Evolutionary conservation across 257 asterid species (phyloP).

Genomic region (Gardenia jasminoides): DNA sequence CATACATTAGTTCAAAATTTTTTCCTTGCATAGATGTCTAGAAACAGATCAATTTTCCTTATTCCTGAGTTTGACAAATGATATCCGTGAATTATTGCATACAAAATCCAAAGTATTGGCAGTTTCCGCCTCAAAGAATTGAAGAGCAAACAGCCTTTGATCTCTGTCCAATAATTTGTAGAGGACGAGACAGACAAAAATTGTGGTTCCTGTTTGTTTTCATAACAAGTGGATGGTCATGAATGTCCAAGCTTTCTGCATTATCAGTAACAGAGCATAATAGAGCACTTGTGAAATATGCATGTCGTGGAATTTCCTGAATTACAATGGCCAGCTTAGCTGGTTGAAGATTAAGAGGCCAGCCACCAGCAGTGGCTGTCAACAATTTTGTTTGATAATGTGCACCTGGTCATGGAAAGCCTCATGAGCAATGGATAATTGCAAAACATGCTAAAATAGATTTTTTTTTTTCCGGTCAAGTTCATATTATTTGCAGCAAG

Average conservation of each 20-base stretch:
- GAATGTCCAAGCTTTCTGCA: not conserved
- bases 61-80: not conserved
- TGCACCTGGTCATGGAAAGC: not conserved
- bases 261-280: not conserved
- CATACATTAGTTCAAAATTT: not conserved
- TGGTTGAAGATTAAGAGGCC: not conserved
- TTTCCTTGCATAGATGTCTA: not conserved
- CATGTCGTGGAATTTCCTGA: not conserved
- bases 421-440: not conserved
- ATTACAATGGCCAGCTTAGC: not conserved
- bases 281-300: not conserved
- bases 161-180: not conserved
- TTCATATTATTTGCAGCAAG: too few relatives aligned
- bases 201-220: not conserved
- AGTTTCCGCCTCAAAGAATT: not conserved
- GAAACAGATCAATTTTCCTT: not conserved
- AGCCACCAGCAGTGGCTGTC: not conserved
- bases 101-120: not conserved
- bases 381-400: not conserved
- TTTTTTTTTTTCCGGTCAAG: too few relatives aligned
- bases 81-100: not conserved
- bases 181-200: not conserved
- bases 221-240: conserved; percentile 6
- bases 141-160: conserved; percentile 12
- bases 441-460: too few relatives aligned